Evolutionary conservation across 768 basidiomycete species (phyloP).

Genomic region (Hericium alpestre): DNA sequence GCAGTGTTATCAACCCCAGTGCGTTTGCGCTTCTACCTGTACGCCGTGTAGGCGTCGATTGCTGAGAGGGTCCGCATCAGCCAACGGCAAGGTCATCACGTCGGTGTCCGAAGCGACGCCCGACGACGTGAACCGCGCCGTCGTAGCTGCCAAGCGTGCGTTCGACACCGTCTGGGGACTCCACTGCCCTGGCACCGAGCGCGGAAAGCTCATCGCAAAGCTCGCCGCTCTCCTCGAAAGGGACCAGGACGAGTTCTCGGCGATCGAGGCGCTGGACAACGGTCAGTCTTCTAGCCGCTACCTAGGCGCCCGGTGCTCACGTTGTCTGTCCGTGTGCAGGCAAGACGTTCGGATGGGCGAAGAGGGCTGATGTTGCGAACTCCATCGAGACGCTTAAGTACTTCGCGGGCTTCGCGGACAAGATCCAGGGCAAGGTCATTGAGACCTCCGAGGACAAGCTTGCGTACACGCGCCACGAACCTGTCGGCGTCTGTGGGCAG

Average conservation of each 20-base stretch:
- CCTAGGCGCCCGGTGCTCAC: background rate
- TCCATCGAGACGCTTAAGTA: conserved; percentile 51
- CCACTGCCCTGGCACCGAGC: conserved; percentile 39
- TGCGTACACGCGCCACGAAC: conserved; percentile 52
- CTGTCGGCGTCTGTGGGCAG: conserved; percentile 43
- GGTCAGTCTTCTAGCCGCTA: background rate
- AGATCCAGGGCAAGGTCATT: conserved; percentile 65
- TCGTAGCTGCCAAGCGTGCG: conserved; percentile 52
- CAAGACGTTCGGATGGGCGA: conserved; percentile 43
- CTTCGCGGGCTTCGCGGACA: conserved; percentile 89
- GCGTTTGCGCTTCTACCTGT: conserved; percentile 21
- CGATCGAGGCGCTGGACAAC: conserved; percentile 65
- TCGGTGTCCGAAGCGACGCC: conserved; percentile 46
- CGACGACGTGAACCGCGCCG: conserved; percentile 71
- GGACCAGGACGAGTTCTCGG: conserved; percentile 54
- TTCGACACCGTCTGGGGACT: conserved; percentile 63
- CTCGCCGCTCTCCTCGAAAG: conserved; percentile 56
- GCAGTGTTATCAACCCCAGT: background rate
- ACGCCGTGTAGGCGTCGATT: background rate
- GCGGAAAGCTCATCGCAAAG: conserved; percentile 47
- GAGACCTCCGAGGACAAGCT: conserved; percentile 44
- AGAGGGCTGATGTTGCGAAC: conserved; percentile 35
- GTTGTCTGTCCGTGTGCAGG: conserved; percentile 18
- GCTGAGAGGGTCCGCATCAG: background rate
- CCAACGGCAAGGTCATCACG: conserved; percentile 47